These are phyloP conservation scores for Rhizophlyctis rosea DNA, from an alignment of 192 early-diverging fungal genomes.

Conservation along the genomic window DNA sequence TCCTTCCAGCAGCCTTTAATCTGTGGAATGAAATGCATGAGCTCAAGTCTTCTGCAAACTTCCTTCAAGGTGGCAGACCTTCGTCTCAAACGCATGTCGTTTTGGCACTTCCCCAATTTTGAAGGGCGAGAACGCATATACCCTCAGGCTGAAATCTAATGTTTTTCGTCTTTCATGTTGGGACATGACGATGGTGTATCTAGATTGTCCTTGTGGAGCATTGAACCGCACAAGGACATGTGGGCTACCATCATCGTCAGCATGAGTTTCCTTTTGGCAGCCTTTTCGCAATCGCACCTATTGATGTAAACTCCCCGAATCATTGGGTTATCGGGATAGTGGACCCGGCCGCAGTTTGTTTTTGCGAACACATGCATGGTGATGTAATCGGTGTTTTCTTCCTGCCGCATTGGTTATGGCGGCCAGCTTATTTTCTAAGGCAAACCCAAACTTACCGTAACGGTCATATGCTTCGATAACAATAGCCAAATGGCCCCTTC, in stretches of 20 bases:
- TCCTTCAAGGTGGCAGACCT: slow-evolving; percentile 32
- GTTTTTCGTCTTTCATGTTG: slow-evolving; percentile 69
- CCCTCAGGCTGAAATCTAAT: slow-evolving; percentile 75
- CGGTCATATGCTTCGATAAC: slow-evolving; percentile 78
- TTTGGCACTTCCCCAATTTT: slow-evolving; percentile 59
- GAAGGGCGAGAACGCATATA: slow-evolving; percentile 63
- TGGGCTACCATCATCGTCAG: slow-evolving; percentile 3
- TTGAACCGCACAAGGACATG: slow-evolving; percentile 46
- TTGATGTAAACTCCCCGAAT: slow-evolving; percentile 82
- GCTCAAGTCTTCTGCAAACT: no score
- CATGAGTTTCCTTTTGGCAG: slow-evolving; percentile 7
- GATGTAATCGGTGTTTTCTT: slow-evolving; percentile 85
- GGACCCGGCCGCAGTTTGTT: slow-evolving; percentile 60
- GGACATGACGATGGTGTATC: slow-evolving; percentile 77
- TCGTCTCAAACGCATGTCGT: slow-evolving; percentile 52
- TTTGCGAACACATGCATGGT: slow-evolving; percentile 80
- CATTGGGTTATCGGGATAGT: slow-evolving; percentile 63
- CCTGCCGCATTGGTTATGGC: no score
- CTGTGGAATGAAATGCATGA: slow-evolving; percentile 24
- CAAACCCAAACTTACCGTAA: slow-evolving; percentile 49
- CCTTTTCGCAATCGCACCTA: slow-evolving; percentile 18
- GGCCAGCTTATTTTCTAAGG: neutral
- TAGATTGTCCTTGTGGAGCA: slow-evolving; percentile 50
- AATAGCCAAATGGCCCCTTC: slow-evolving; percentile 70
- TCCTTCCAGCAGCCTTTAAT: slow-evolving; percentile 68